Percentiles rank a stretch among this genome's conserved stretches.
Conservation (phyloP, 2,329 filamentous ascomycete species). For the Colletotrichum chlorophyti region DNA sequence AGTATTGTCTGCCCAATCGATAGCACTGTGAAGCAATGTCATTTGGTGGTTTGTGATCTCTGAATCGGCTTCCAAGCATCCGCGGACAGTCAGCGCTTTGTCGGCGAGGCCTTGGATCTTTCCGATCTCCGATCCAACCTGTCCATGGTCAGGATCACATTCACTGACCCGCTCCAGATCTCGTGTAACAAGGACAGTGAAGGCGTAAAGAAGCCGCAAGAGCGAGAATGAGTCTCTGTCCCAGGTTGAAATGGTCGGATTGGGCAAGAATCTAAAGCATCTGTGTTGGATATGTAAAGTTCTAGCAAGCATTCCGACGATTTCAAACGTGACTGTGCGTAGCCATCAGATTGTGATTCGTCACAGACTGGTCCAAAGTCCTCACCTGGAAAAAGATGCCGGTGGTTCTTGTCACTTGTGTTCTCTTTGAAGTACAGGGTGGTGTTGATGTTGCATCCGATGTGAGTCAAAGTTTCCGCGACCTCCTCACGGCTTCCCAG, state of each 20-base stretch:
- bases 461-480: slow-evolving; percentile 42
- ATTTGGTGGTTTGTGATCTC: neutral
- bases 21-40: neutral
- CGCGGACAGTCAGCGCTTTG: neutral
- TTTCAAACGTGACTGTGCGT: slow-evolving; percentile 42
- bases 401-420: slow-evolving; percentile 19
- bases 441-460: slow-evolving; percentile 45
- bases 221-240: slow-evolving; percentile 56
- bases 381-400: slow-evolving; percentile 38
- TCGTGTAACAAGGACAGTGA: slow-evolving; percentile 35
- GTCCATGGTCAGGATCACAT: no score
- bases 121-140: neutral
- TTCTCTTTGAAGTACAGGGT: slow-evolving; percentile 36
- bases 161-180: no score
- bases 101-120: neutral
- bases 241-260: slow-evolving; percentile 59
- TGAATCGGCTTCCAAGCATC: neutral
- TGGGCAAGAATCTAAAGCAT: slow-evolving; percentile 48
- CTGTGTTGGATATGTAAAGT: slow-evolving; percentile 42
- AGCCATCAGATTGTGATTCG: no score
- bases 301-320: slow-evolving; percentile 48
- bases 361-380: no score
- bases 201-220: slow-evolving; percentile 48
- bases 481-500: slow-evolving; percentile 37
- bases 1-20: slow-evolving; percentile 26